A percentile compares a stretch with the other conserved stretches of the same genome.
Evolutionary conservation across 2,329 filamentous ascomycete species (phyloP).

Genomic region (Penicillium sp.): DNA sequence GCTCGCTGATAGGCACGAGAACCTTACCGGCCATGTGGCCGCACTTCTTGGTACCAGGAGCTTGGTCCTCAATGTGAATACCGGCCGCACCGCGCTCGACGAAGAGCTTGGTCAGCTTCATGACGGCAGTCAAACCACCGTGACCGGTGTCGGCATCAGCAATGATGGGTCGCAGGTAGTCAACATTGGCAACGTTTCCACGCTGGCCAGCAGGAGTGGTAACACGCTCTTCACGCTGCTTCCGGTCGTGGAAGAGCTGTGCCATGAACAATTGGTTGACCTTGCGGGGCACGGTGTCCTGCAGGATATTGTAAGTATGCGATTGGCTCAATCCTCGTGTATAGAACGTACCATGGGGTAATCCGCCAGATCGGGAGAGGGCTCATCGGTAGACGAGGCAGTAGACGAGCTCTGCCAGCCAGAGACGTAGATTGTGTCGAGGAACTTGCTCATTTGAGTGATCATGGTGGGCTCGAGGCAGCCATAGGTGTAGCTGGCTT

Average conservation of each 20-base stretch:
- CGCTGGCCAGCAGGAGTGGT: conserved; percentile 74
- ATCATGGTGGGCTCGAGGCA: conserved; percentile 98
- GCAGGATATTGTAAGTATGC: conserved; percentile 15
- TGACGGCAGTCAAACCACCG: conserved; percentile 94
- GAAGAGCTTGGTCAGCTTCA: conserved; percentile 99
- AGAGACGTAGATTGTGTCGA: conserved; percentile 98
- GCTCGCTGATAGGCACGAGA: conserved; percentile 92
- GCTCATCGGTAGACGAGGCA: conserved; percentile 91
- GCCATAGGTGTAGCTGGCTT: conserved; percentile 93
- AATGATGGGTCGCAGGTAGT: conserved; percentile 94
- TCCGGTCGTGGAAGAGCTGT: conserved; percentile 98
- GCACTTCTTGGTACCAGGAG: conserved; percentile 98
- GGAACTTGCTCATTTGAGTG: conserved; percentile 98
- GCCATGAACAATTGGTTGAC: conserved; percentile 97
- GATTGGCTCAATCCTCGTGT: neutral
- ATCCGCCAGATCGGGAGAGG: conserved; percentile 94
- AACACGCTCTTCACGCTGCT: conserved; percentile 93
- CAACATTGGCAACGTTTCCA: conserved; percentile 72
- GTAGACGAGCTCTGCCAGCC: conserved; percentile 99
- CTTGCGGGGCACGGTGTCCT: conserved; percentile 98
- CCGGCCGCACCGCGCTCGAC: conserved; percentile 94
- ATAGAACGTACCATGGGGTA: conserved; percentile 75
- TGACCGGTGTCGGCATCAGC: conserved; percentile 97
- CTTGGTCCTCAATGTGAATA: conserved; percentile 98
- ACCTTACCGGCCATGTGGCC: conserved; percentile 99